Percentiles rank a stretch among this genome's conserved stretches.
These are phyloP conservation scores for Tulasnella sp. DNA, from an alignment of 768 basidiomycete genomes.

Conservation along the genomic window DNA sequence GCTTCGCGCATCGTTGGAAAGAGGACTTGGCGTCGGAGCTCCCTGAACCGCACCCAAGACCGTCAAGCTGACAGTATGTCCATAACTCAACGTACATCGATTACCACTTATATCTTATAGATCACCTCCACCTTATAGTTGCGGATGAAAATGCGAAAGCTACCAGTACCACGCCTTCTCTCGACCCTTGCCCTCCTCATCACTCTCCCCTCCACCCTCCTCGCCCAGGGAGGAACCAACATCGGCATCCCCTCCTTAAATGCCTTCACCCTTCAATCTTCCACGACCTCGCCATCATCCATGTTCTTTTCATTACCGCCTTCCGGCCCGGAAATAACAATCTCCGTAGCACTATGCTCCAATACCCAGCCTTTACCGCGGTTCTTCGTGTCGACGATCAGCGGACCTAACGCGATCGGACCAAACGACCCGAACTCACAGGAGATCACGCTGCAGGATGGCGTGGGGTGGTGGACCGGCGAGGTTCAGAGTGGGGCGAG, in stretches of 20 bases:
- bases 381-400: conserved; percentile 41
- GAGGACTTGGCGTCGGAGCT: too few relatives aligned
- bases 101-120: too few relatives aligned
- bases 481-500: conserved; percentile 37
- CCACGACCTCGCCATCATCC: conserved; percentile 8
- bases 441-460: conserved; percentile 33
- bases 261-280: not conserved
- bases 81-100: too few relatives aligned
- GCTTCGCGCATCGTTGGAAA: too few relatives aligned
- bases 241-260: conserved; percentile 8
- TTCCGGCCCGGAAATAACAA: conserved; percentile 19
- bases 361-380: conserved; percentile 21
- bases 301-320: conserved; percentile 23
- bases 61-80: too few relatives aligned
- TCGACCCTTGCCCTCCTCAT: not conserved
- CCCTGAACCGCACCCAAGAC: too few relatives aligned
- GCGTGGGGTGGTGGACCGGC: conserved; percentile 43
- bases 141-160: not conserved
- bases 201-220: not conserved
- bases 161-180: not conserved
- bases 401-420: conserved; percentile 25
- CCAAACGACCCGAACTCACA: conserved; percentile 23
- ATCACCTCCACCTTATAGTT: not conserved
- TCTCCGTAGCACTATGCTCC: conserved; percentile 28
- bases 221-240: not conserved